Base-by-base conservation (phyloP, 2,329 filamentous ascomycete species). In the Ascochyta fabae region DNA sequence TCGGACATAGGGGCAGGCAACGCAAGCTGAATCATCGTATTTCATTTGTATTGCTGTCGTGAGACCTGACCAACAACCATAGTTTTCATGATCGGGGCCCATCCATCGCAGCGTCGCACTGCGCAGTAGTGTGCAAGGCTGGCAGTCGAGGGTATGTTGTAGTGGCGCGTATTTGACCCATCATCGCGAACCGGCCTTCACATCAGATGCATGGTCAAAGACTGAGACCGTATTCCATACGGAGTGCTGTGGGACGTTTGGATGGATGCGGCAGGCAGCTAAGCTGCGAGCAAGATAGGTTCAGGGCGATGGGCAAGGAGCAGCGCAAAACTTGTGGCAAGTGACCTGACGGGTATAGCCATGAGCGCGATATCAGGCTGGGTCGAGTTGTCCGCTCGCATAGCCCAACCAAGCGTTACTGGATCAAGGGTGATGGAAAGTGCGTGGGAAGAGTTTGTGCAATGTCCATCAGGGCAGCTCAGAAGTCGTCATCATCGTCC, bases 401-500 rank as follows among this genome's bases (percentile, higher is more conserved):
- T 15, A 29, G 43, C 24, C 22, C 15, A 22, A 38, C 36, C 27
- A 15, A 10, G n/a, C 5, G 6, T 41, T 22, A 7, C 39, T 38
- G n/a, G 13, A 12, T 35, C 35, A n/a, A n/a, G 27, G 7, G 10
- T 12, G 29, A 24, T 9, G 2, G n/a, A 35, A n/a, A 8, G n/a
- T 41, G 36, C 23, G 24, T 12, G 10, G 9, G 19, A 5, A 35
- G 24, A n/a, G 10, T 24, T 26, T 5, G 7, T 50, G 15, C 33
- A 27, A 6, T 29, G 10, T 26, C 29, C 38, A 4, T 6, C 8
- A n/a, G 15, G 3, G 13, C 12, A 8, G 35, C 48, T 70, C 64
- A 75, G 45, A 71, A 71, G 41, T 75, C 71, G 24, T 75, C 72
- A 29, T 75, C 73, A 38, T 75, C 73, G 33, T 75, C 73, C 2